phyloP scores from a whole-genome alignment of 306 rosid species.

The Ormosia emarginata region DNA sequence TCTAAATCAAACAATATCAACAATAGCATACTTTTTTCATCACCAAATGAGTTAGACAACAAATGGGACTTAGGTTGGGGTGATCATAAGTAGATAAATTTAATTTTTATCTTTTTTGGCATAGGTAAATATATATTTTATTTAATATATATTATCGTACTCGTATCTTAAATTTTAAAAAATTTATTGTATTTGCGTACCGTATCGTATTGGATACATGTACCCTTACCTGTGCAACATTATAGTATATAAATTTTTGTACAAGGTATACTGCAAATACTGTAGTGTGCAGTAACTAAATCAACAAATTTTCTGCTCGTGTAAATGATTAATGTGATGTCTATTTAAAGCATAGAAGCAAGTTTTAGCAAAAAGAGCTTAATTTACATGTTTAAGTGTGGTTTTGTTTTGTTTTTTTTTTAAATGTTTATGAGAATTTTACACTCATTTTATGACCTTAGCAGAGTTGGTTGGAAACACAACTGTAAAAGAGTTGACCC shows the following conservation, averaged over 20 bases:
- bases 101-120: too few species aligned
- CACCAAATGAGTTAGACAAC: too few species aligned
- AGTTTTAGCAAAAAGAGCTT: conserved; percentile 6
- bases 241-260: not conserved
- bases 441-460: not conserved
- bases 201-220: too few species aligned
- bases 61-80: too few species aligned
- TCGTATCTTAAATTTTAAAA: too few species aligned
- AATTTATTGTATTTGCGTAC: too few species aligned
- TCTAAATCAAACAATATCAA: too few species aligned
- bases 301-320: not conserved
- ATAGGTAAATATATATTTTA: too few species aligned
- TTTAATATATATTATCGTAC: too few species aligned
- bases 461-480: conserved; percentile 3
- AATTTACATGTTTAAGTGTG: not conserved
- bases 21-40: too few species aligned
- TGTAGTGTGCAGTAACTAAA: not conserved
- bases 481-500: not conserved
- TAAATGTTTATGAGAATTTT: conserved; percentile 10
- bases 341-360: conserved; percentile 1
- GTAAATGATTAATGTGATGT: conserved; percentile 19
- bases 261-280: not conserved
- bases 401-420: not conserved
- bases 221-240: too few species aligned
- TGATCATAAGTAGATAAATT: too few species aligned